These are phyloP conservation scores for Aureobasidium sp. DNA, from an alignment of 2,329 filamentous ascomycete species.

Conservation along the genomic window DNA sequence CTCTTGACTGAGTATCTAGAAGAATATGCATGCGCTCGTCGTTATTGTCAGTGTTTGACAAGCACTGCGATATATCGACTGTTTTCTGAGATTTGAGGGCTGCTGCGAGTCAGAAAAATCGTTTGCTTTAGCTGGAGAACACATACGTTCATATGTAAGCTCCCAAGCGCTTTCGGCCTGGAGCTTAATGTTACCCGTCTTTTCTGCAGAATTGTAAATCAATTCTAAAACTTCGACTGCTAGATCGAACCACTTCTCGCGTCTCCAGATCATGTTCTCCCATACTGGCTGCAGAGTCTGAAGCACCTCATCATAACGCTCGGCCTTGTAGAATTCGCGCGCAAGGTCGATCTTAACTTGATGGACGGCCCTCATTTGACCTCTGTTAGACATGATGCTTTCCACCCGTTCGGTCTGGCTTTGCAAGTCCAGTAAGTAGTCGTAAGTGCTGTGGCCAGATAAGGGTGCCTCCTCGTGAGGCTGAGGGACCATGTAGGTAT, in stretches of 20 bases:
- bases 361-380: constrained; percentile 47
- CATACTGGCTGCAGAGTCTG: constrained; percentile 45
- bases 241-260: constrained; percentile 50
- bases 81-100: neutral
- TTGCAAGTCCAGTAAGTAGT: constrained; percentile 43
- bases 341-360: constrained; percentile 47
- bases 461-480: constrained; percentile 47
- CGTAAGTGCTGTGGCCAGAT: constrained; percentile 34
- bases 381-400: constrained; percentile 41
- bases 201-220: constrained; percentile 43
- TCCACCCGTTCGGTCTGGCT: constrained; percentile 38
- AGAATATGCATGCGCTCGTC: neutral
- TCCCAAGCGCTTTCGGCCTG: constrained; percentile 13
- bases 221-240: constrained; percentile 46
- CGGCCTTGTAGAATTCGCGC: constrained; percentile 42
- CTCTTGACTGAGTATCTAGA: constrained; percentile 9
- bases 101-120: neutral
- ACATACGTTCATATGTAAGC: constrained; percentile 12
- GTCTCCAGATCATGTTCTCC: constrained; percentile 49
- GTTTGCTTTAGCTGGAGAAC: too few species aligned
- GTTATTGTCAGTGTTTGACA: neutral
- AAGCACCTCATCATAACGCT: constrained; percentile 43
- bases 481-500: constrained; percentile 52
- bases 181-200: neutral
- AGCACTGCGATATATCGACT: neutral